phyloP scores from a whole-genome alignment of 768 basidiomycete species.

The Leccinum ochraceum region DNA sequence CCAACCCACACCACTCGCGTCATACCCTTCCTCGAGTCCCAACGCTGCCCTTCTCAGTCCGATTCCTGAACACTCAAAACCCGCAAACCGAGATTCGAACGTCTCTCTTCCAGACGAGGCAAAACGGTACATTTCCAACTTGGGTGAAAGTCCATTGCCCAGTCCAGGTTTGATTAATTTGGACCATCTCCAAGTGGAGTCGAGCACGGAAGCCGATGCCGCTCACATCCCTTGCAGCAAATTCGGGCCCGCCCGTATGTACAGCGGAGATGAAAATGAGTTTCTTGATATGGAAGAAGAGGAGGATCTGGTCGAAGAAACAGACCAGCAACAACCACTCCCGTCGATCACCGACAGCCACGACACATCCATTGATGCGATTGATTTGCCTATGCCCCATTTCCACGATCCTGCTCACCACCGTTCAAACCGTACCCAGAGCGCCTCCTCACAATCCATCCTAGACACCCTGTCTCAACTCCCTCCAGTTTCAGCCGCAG shows the following conservation, averaged over 20 bases:
- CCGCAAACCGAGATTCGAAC: constrained; percentile 61
- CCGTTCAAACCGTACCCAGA: constrained; percentile 11
- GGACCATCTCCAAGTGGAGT: constrained; percentile 1
- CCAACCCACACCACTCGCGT: constrained; percentile 18
- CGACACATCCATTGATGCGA: constrained; percentile 41
- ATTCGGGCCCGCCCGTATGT: constrained; percentile 12
- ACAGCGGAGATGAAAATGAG: constrained; percentile 43
- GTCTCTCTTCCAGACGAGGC: constrained; percentile 79
- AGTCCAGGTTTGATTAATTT: constrained; percentile 42
- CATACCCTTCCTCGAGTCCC: constrained; percentile 23
- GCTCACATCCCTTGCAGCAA: constrained; percentile 13
- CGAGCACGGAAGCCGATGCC: not conserved
- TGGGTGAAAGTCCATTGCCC: constrained; percentile 61
- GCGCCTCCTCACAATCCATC: constrained; percentile 11
- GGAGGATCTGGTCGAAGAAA: constrained; percentile 27
- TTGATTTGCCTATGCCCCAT: constrained; percentile 55
- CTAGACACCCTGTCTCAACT: constrained; percentile 21
- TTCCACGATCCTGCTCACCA: constrained; percentile 26
- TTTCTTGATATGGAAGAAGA: constrained; percentile 63
- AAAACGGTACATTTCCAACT: constrained; percentile 66
- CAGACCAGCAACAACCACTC: constrained; percentile 12
- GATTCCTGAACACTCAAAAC: constrained; percentile 35
- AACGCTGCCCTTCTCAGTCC: constrained; percentile 21
- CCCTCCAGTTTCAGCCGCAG: constrained; percentile 14
- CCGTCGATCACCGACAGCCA: constrained; percentile 12